Conservation (phyloP, 1,284 basidiomycete species). For the Ceratobasidium theobromae region DNA sequence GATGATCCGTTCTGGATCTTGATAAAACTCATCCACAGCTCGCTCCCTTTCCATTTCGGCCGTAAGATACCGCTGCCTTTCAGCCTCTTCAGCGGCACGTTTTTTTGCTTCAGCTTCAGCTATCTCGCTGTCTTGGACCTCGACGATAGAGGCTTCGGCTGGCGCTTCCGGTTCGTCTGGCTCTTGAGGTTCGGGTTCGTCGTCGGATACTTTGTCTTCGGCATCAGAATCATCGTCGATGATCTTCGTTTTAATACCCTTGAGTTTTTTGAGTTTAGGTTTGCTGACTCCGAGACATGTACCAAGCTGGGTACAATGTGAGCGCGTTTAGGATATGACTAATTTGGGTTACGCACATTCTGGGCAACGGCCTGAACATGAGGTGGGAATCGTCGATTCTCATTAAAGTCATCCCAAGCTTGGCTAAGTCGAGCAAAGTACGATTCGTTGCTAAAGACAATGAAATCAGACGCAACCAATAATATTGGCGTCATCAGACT, state of each 20-base stretch:
- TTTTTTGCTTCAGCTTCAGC: too few relatives aligned
- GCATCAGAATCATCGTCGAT: background rate
- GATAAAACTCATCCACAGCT: slow-evolving; percentile 17
- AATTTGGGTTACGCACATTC: background rate
- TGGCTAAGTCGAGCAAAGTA: slow-evolving; percentile 20
- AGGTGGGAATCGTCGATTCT: slow-evolving; percentile 16
- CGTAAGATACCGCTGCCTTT: too few relatives aligned
- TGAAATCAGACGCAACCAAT: background rate
- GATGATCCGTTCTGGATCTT: slow-evolving; percentile 18
- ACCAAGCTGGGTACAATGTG: background rate
- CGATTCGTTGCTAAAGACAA: background rate
- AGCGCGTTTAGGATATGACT: background rate
- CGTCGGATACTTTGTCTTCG: background rate
- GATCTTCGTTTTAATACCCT: background rate
- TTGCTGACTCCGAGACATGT: slow-evolving; percentile 13
- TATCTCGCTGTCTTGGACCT: slow-evolving; percentile 3
- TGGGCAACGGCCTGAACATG: slow-evolving; percentile 19
- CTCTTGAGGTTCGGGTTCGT: background rate
- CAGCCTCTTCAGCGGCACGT: too few relatives aligned
- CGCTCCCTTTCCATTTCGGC: slow-evolving; percentile 20
- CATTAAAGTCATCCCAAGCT: slow-evolving; percentile 24
- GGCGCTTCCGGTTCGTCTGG: background rate
- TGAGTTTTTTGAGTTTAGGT: slow-evolving; percentile 4
- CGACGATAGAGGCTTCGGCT: background rate
- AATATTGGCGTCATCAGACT: background rate